phyloP scores from a whole-genome alignment of 176 grass and related monocot species.

The Saccharum officinarum region DNA sequence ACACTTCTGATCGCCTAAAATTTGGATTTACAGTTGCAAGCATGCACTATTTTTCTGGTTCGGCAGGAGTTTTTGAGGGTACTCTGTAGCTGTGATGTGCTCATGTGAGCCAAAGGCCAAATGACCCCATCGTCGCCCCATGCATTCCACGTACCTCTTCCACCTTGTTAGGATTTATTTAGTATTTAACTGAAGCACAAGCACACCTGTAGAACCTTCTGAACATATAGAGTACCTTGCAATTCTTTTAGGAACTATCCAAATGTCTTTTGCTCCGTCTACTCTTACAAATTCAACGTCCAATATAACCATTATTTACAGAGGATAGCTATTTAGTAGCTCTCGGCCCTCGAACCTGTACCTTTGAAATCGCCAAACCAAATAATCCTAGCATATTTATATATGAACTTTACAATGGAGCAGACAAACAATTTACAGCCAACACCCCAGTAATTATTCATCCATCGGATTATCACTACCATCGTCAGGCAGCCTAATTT shows the following conservation, averaged over 20 bases:
- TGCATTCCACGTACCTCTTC: no score
- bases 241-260: neutral
- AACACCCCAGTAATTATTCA: constrained; percentile 35
- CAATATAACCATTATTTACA: constrained; percentile 60
- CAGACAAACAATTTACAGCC: constrained; percentile 45
- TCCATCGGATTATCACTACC: constrained; percentile 22
- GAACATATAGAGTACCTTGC: neutral
- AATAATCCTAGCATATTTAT: constrained; percentile 47
- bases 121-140: no score
- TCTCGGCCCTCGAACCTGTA: constrained; percentile 22
- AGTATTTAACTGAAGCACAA: neutral
- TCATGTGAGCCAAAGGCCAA: no score
- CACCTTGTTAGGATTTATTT: neutral
- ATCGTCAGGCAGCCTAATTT: constrained; percentile 19
- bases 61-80: no score
- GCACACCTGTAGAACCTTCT: neutral
- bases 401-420: constrained; percentile 43
- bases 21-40: no score
- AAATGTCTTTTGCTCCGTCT: neutral
- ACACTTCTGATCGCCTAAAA: no score
- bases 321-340: constrained; percentile 28
- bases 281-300: constrained; percentile 26
- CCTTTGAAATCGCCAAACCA: constrained; percentile 41
- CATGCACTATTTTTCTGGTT: no score
- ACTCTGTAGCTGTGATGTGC: no score